Evolutionary conservation across 805 yeast genomes (phyloP).

Genomic region (Hanseniaspora hatyaiensis): DNA sequence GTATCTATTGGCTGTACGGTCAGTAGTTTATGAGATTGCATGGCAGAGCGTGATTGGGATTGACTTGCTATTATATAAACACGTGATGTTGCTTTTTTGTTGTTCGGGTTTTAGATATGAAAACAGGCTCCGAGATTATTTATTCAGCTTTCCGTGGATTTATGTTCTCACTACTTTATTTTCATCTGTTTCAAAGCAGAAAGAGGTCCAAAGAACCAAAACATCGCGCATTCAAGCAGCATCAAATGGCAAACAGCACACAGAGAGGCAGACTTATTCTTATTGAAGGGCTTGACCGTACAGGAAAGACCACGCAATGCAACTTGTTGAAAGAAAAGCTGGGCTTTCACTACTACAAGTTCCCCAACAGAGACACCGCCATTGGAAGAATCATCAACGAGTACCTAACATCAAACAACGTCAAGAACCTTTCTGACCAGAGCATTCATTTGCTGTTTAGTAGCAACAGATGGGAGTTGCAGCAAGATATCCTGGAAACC

Average conservation of each 20-base stretch:
- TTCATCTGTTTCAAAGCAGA: too few relatives aligned
- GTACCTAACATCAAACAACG: slow-evolving; percentile 45
- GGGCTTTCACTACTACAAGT: slow-evolving; percentile 47
- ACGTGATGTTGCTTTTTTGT: too few relatives aligned
- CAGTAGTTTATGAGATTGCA: too few relatives aligned
- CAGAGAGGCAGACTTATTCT: slow-evolving; percentile 62
- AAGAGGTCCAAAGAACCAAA: too few relatives aligned
- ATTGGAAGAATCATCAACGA: slow-evolving; percentile 69
- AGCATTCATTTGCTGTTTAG: slow-evolving; percentile 78
- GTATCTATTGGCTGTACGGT: too few relatives aligned
- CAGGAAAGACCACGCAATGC: slow-evolving; percentile 88
- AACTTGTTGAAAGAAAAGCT: slow-evolving; percentile 29
- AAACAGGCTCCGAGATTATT: too few relatives aligned
- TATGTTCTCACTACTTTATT: too few relatives aligned
- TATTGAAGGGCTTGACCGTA: slow-evolving; percentile 86
- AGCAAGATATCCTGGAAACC: slow-evolving; percentile 34
- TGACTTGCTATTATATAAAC: too few relatives aligned
- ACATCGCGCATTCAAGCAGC: neutral
- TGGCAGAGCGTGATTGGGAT: too few relatives aligned
- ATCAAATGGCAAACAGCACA: too few relatives aligned
- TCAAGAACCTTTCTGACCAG: slow-evolving; percentile 45
- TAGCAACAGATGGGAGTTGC: slow-evolving; percentile 90
- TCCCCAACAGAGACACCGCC: slow-evolving; percentile 77
- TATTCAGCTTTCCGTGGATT: too few relatives aligned
- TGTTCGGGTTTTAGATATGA: too few relatives aligned